Evolutionary conservation across 23 red algal species (phyloP), one percentile per base, ranked within the genome.

Genomic region (Gracilariopsis chorda): DNA sequence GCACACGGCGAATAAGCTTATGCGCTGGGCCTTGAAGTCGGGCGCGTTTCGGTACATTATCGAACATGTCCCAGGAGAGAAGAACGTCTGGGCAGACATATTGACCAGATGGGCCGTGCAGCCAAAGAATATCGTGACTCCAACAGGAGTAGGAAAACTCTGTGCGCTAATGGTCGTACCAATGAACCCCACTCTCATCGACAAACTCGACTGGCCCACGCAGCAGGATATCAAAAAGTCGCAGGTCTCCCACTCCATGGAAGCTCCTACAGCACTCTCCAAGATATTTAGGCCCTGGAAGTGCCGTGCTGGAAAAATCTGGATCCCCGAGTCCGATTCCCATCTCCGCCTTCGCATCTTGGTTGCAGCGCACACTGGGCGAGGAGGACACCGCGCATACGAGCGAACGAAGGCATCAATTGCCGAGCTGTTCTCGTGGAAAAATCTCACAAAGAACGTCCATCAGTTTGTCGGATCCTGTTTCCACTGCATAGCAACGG

Each of bases 11-110:
- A 87, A 40, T 28, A 51, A 71, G n/a, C 35, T 76, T 68, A 64
- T 53, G 63, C 2, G 83, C 9, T 87, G 83, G 83, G 45, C 62
- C 2, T 73, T 87, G 45, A 87, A 52, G 48, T 43, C 74, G 12
- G 27, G 30, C 20, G 48, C 9, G 14, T 86, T 70, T 70, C 14
- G 41, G 2, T 70, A 51, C 41, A 48, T 41, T 10, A 48, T 86
- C 16, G 14, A 61, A 23, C 78, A 82, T 33, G 40, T 82, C 16
- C 7, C 78, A 9, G 55, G 51, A 10, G 78, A 61, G 16, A 0
- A 1, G 4, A 82, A 61, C 34, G 53, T 61, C n/a, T n/a, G n/a
- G n/a, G n/a, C n/a, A n/a, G n/a, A n/a, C n/a, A n/a, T n/a, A n/a
- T n/a, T n/a, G n/a, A 60, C 6, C 0, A 51, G 78, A 25, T 82